Percentiles rank a stretch among this genome's conserved stretches.
Conservation (phyloP, 805 yeast genomes). For the Nakazawaea ambrosiae region DNA sequence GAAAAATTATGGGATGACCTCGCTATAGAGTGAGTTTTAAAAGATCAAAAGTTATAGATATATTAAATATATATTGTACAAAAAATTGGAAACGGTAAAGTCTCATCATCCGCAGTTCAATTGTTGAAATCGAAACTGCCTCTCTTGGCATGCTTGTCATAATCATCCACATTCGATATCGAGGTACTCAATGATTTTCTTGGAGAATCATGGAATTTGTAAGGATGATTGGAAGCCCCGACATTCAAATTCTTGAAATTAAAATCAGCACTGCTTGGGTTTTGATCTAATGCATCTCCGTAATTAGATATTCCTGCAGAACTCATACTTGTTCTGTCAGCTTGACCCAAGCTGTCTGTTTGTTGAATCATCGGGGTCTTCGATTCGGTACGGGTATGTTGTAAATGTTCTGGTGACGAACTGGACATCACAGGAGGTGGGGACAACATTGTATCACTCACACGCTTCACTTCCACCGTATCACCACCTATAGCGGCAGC, state of each 20-base stretch:
- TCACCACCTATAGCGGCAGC: constrained; percentile 12
- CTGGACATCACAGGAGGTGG: constrained; percentile 5
- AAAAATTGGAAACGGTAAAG: background rate
- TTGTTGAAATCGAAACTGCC: constrained; percentile 5
- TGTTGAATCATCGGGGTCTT: constrained; percentile 13
- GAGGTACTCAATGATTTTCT: constrained; percentile 7
- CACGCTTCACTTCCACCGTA: constrained; percentile 9
- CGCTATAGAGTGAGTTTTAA: too few relatives aligned
- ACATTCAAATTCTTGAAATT: constrained; percentile 6
- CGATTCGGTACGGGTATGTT: constrained; percentile 13
- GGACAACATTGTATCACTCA: constrained; percentile 9
- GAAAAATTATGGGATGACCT: constrained; percentile 9
- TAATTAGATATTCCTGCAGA: constrained; percentile 4
- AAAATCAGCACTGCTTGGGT: constrained; percentile 1
- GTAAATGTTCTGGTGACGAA: too few relatives aligned
- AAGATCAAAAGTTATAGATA: too few relatives aligned
- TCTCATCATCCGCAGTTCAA: background rate
- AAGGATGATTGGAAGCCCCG: constrained; percentile 2
- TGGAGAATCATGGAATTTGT: constrained; percentile 8
- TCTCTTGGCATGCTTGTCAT: constrained; percentile 3
- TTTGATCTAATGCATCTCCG: background rate
- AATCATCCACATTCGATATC: background rate
- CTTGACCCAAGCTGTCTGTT: background rate
- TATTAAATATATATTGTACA: too few relatives aligned
- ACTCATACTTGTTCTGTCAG: constrained; percentile 1